These are phyloP conservation scores for Pseudogymnoascus sp. DNA, from an alignment of 2,329 filamentous ascomycete genomes.

Conservation along the genomic window DNA sequence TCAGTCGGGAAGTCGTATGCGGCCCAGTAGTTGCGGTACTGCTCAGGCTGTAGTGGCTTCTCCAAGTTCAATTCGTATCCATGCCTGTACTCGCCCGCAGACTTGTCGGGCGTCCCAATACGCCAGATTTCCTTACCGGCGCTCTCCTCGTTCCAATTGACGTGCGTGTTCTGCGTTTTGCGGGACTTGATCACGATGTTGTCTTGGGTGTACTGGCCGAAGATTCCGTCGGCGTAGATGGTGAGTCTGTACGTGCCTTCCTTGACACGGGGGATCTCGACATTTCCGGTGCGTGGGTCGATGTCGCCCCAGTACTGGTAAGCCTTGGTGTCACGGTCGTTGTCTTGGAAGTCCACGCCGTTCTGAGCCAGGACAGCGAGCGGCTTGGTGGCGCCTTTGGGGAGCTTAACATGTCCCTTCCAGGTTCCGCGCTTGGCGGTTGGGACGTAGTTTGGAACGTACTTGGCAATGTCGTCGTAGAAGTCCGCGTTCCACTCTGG, in stretches of 20 bases:
- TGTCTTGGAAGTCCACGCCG: conserved; percentile 49
- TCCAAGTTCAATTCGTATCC: conserved; percentile 42
- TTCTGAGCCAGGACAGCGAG: conserved; percentile 48
- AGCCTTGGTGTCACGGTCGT: conserved; percentile 43
- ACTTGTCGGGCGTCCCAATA: conserved; percentile 54
- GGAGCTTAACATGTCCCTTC: conserved; percentile 43
- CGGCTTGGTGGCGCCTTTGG: conserved; percentile 40
- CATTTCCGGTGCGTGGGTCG: conserved; percentile 34
- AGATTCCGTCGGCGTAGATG: conserved; percentile 53
- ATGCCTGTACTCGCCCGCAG: conserved; percentile 51
- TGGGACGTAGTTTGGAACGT: conserved; percentile 51
- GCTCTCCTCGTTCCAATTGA: conserved; percentile 45
- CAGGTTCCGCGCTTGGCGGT: conserved; percentile 43
- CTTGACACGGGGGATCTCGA: conserved; percentile 45
- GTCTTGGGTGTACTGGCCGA: conserved; percentile 51
- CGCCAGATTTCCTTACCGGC: conserved; percentile 53
- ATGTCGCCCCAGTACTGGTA: conserved; percentile 57
- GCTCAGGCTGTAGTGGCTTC: conserved; percentile 43
- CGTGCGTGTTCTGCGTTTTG: conserved; percentile 31
- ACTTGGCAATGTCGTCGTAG: conserved; percentile 53
- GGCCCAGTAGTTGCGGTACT: conserved; percentile 55
- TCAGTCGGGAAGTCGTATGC: conserved; percentile 51
- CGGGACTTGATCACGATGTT: conserved; percentile 35
- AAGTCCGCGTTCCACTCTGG: conserved; percentile 50
- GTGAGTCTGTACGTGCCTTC: conserved; percentile 54